Conservation (phyloP, 441 rosid species). For the Daphne laureola region DNA sequence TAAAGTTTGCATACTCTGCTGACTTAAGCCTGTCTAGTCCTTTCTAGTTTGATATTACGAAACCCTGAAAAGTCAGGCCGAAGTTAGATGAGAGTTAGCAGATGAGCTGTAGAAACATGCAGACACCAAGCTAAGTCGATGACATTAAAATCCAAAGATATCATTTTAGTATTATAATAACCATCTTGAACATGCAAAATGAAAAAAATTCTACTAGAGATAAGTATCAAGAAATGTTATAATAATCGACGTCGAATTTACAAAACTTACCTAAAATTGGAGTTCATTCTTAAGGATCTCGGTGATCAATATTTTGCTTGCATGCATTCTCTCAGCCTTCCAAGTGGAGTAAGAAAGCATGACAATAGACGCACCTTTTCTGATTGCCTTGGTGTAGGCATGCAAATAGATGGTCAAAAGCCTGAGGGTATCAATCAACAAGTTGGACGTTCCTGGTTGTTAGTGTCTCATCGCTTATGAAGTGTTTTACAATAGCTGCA, state of each 20-base stretch:
- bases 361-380: conserved; percentile 54
- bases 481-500: conserved; percentile 65
- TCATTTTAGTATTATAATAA: not conserved
- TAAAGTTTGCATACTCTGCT: too few species aligned
- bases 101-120: not conserved
- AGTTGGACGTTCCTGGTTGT: conserved; percentile 50
- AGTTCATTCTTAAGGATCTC: conserved; percentile 53
- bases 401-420: conserved; percentile 55
- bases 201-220: not conserved
- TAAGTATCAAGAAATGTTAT: not conserved
- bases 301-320: conserved; percentile 39
- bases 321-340: conserved; percentile 71
- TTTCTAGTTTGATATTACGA: conserved; percentile 71
- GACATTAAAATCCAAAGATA: not conserved
- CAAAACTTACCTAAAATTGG: conserved; percentile 34
- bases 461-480: conserved; percentile 65
- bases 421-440: conserved; percentile 40
- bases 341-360: conserved; percentile 72
- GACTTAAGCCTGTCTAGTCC: conserved; percentile 62
- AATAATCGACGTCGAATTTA: not conserved
- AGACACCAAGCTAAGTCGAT: too few species aligned
- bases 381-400: conserved; percentile 49
- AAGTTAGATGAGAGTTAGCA: conserved; percentile 13
- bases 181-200: not conserved
- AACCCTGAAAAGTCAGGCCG: conserved; percentile 52